These are phyloP conservation scores for Cardamine resedifolia DNA, from an alignment of 345 rosid genomes.

Conservation along the genomic window DNA sequence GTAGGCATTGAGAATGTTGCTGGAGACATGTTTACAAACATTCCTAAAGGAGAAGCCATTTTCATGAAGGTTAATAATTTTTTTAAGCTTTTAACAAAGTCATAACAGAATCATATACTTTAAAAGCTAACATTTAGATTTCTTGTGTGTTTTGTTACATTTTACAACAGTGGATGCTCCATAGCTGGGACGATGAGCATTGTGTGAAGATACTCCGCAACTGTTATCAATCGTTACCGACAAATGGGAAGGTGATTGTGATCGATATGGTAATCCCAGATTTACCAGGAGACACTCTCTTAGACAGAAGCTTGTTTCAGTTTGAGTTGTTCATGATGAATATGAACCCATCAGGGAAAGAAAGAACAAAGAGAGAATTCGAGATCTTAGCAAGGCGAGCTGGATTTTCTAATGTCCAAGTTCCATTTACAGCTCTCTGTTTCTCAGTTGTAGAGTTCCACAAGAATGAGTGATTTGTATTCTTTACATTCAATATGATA, in stretches of 20 bases:
- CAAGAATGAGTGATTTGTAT: conserved; percentile 32
- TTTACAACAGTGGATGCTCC: conserved; percentile 50
- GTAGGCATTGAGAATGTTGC: conserved; percentile 45
- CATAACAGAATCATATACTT: not conserved
- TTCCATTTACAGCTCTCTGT: conserved; percentile 37
- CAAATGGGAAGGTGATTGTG: conserved; percentile 46
- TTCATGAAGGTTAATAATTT: conserved; percentile 57
- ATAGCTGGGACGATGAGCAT: conserved; percentile 42
- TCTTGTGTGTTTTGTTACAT: conserved; percentile 10
- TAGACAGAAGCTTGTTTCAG: conserved; percentile 41
- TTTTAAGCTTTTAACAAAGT: not conserved
- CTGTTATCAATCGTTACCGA: conserved; percentile 44
- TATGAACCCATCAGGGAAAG: conserved; percentile 42
- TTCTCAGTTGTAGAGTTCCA: conserved; percentile 48
- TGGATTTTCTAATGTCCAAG: conserved; percentile 51
- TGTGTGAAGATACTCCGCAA: conserved; percentile 50
- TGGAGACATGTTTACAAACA: conserved; percentile 45
- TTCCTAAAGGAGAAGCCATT: conserved; percentile 66
- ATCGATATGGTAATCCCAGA: conserved; percentile 51
- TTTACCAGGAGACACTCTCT: conserved; percentile 31
- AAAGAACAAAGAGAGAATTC: conserved; percentile 46
- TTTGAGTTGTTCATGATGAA: conserved; percentile 41
- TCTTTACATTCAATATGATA: not conserved
- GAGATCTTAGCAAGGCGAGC: conserved; percentile 44
- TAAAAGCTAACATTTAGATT: not conserved